Evolutionary conservation across 192 early-diverging fungal species (phyloP).

Genomic region (Diversispora eburnea): DNA sequence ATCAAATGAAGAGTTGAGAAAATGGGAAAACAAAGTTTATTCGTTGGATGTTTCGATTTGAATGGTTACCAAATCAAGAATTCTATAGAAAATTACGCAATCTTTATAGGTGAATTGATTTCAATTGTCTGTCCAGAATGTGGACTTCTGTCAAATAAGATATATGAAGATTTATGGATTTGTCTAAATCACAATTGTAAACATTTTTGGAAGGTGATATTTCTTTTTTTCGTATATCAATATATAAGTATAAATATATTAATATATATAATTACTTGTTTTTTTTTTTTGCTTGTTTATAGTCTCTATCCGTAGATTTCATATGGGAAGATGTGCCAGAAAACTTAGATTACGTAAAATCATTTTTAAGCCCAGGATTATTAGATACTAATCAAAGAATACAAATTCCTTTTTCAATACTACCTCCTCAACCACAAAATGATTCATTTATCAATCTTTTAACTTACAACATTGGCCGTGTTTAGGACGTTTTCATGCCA

Average conservation of each 20-base stretch:
- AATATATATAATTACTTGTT: not conserved
- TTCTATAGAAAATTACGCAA: not conserved
- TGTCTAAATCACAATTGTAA: not conserved
- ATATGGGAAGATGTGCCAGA: not conserved
- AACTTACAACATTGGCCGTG: not conserved
- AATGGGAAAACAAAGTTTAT: not conserved
- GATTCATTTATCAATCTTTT: not conserved
- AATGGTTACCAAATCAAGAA: constrained; percentile 3
- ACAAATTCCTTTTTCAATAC: not conserved
- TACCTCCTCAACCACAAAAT: not conserved
- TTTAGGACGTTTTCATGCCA: not conserved
- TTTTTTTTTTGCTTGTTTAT: not conserved
- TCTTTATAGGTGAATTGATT: not conserved
- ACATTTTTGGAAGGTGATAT: not conserved
- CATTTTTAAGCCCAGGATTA: not conserved
- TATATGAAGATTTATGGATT: not conserved
- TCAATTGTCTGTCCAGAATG: not conserved
- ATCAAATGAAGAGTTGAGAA: not conserved
- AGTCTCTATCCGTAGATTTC: not conserved
- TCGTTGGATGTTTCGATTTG: constrained; percentile 6
- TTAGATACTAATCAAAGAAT: not conserved
- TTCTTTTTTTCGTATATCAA: no score
- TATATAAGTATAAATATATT: no score
- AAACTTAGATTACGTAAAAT: not conserved
- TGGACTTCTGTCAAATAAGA: not conserved